phyloP scores from a whole-genome alignment of 1,139 yeast genomes.

The Magnusiomyces sp. region DNA sequence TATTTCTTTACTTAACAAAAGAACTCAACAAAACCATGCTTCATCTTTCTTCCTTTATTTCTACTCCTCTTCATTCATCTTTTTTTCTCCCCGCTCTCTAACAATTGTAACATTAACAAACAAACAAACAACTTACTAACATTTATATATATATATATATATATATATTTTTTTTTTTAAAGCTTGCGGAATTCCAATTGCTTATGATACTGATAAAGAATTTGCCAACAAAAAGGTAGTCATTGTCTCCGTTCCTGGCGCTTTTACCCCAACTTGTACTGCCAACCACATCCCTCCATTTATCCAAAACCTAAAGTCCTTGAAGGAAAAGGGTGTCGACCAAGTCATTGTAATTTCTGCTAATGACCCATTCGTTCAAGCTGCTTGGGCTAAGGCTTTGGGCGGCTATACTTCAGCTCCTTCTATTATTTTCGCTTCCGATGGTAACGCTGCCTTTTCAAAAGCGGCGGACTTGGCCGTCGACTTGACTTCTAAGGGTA shows the following conservation, averaged over 20 bases:
- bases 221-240: constrained; percentile 48
- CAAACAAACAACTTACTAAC: not conserved
- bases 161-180: too few species aligned
- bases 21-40: too few species aligned
- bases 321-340: constrained; percentile 62
- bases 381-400: constrained; percentile 74
- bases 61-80: not conserved
- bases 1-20: too few species aligned
- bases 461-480: constrained; percentile 52
- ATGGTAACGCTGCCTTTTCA: constrained; percentile 58
- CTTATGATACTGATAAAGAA: constrained; percentile 43
- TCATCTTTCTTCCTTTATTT: constrained; percentile 48
- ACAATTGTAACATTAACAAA: too few species aligned
- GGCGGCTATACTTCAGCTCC: constrained; percentile 38
- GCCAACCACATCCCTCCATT: constrained; percentile 74
- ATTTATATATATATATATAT: not conserved
- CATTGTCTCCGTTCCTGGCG: constrained; percentile 81
- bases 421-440: constrained; percentile 58
- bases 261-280: constrained; percentile 86
- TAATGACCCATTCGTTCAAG: constrained; percentile 72
- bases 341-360: constrained; percentile 64
- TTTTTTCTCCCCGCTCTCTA: not conserved
- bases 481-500: constrained; percentile 48
- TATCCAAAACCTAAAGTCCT: constrained; percentile 44
- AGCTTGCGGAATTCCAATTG: constrained; percentile 47